Percentiles rank a stretch among this genome's conserved stretches.
These are phyloP conservation scores for Glycine tomentella DNA, from an alignment of 306 rosid species.

Conservation along the genomic window DNA sequence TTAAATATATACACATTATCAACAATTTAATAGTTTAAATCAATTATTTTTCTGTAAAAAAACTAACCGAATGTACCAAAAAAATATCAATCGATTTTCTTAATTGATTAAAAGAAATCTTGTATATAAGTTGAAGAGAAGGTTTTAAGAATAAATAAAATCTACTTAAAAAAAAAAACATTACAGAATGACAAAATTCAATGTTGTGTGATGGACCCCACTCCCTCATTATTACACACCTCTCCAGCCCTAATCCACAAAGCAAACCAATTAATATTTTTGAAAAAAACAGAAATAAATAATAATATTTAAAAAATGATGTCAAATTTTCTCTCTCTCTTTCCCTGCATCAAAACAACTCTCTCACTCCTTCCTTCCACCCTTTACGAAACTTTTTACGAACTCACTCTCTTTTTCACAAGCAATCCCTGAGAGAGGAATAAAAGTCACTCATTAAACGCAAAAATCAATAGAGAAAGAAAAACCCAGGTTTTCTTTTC, in stretches of 20 bases:
- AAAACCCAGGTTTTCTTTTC: slow-evolving; percentile 43
- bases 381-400: slow-evolving; percentile 53
- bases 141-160: neutral
- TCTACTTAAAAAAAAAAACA: neutral
- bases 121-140: neutral
- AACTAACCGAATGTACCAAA: too few species aligned
- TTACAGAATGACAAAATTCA: neutral
- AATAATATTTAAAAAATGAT: slow-evolving; percentile 26
- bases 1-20: neutral
- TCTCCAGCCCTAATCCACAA: slow-evolving; percentile 50
- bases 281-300: neutral
- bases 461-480: neutral
- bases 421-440: slow-evolving; percentile 53
- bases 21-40: too few species aligned
- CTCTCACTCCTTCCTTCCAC: slow-evolving; percentile 16
- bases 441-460: neutral
- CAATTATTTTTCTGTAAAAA: too few species aligned
- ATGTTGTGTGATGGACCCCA: slow-evolving; percentile 43
- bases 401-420: slow-evolving; percentile 62
- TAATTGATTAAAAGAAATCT: too few species aligned
- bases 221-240: slow-evolving; percentile 37
- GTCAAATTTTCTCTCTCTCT: slow-evolving; percentile 42
- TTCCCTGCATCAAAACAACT: slow-evolving; percentile 42
- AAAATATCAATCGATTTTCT: too few species aligned
- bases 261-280: slow-evolving; percentile 40